phyloP scores from a whole-genome alignment of 345 rosid species.

The Salix viminalis region DNA sequence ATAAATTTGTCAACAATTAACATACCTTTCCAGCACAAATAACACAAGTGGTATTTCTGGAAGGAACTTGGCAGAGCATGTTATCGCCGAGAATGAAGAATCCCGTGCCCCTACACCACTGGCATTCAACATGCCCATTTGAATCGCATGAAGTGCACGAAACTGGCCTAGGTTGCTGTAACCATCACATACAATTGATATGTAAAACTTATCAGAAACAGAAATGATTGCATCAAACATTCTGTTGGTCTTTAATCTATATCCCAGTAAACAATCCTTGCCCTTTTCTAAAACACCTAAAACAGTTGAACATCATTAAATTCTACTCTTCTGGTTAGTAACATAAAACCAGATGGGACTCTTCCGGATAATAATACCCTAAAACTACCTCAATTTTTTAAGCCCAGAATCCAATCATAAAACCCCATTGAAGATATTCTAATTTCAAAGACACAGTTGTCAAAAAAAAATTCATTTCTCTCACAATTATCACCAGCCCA shows the following conservation, averaged over 20 bases:
- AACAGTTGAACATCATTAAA: background rate
- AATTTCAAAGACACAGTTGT: background rate
- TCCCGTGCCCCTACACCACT: constrained; percentile 93
- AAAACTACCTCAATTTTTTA: background rate
- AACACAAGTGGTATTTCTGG: constrained; percentile 74
- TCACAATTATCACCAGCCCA: background rate
- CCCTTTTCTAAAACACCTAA: background rate
- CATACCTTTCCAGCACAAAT: constrained; percentile 79
- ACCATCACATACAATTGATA: background rate
- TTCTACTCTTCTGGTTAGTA: background rate
- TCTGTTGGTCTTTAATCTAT: background rate
- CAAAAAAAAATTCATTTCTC: background rate
- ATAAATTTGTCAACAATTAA: background rate
- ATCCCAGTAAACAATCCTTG: background rate
- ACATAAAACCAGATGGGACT: background rate
- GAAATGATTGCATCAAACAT: background rate
- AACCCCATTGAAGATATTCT: background rate
- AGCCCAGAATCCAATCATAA: background rate
- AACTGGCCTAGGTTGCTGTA: constrained; percentile 83
- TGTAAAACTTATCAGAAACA: background rate
- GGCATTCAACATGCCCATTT: constrained; percentile 72
- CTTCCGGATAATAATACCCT: background rate
- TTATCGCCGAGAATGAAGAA: constrained; percentile 86
- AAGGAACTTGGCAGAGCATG: constrained; percentile 93
- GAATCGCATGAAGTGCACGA: constrained; percentile 63